Evolutionary conservation across 1,139 yeast species (phyloP).

Genomic region (Saccharomyces hybrid): DNA sequence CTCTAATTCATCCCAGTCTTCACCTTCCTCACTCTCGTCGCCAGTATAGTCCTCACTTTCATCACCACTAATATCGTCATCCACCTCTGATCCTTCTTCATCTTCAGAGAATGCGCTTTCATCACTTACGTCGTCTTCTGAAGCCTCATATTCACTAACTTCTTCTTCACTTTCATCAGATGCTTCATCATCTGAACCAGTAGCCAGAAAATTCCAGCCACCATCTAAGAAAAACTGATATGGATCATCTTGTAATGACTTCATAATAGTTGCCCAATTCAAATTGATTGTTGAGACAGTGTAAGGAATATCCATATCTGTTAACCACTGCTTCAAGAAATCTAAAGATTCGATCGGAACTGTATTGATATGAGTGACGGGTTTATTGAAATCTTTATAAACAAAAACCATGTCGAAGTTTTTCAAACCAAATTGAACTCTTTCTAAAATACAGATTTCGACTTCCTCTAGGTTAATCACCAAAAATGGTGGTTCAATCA

Average conservation of each 20-base stretch:
- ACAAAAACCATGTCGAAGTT: slow-evolving; percentile 95
- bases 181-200: slow-evolving; percentile 56
- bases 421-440: slow-evolving; percentile 94
- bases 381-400: slow-evolving; percentile 78
- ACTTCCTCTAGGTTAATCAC: slow-evolving; percentile 88
- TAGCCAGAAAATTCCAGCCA: slow-evolving; percentile 90
- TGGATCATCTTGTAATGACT: slow-evolving; percentile 86
- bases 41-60: slow-evolving; percentile 48
- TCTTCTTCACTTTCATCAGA: slow-evolving; percentile 50
- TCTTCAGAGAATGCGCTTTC: slow-evolving; percentile 58
- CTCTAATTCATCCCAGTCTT: slow-evolving; percentile 71
- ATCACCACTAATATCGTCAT: slow-evolving; percentile 35
- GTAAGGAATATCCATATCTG: slow-evolving; percentile 90
- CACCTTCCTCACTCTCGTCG: slow-evolving; percentile 52
- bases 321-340: slow-evolving; percentile 91
- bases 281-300: slow-evolving; percentile 93
- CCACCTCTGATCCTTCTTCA: slow-evolving; percentile 41
- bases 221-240: slow-evolving; percentile 90
- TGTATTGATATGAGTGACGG: slow-evolving; percentile 89
- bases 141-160: slow-evolving; percentile 37
- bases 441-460: slow-evolving; percentile 90
- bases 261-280: slow-evolving; percentile 95
- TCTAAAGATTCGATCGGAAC: slow-evolving; percentile 90
- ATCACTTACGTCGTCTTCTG: slow-evolving; percentile 61
- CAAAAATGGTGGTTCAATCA: slow-evolving; percentile 90